Evolutionary conservation across 2,329 filamentous ascomycete species (phyloP).

Genomic region (Pyrenophora teres): DNA sequence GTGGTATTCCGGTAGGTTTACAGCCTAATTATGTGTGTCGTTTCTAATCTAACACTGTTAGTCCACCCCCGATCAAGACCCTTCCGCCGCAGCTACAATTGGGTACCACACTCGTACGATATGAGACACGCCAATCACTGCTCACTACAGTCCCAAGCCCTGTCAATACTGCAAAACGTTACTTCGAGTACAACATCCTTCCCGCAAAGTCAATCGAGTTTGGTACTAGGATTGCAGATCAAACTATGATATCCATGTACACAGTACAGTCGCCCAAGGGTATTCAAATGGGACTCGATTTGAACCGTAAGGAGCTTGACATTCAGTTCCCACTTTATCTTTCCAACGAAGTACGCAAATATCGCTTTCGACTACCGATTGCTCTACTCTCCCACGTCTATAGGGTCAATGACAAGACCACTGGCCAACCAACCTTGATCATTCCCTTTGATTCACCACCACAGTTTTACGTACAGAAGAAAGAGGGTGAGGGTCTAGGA

Average conservation of each 20-base stretch:
- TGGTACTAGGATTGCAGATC: constrained; percentile 61
- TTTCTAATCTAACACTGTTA: constrained; percentile 6
- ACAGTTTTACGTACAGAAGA: constrained; percentile 49
- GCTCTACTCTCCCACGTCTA: constrained; percentile 51
- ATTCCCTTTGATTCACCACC: constrained; percentile 49
- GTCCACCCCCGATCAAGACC: constrained; percentile 15
- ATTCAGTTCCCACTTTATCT: constrained; percentile 51
- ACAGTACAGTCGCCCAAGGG: constrained; percentile 40
- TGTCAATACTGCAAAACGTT: constrained; percentile 23
- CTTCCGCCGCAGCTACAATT: constrained; percentile 19
- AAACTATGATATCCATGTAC: constrained; percentile 65
- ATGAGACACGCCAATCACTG: constrained; percentile 4
- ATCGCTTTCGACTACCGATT: constrained; percentile 54
- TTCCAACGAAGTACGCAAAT: constrained; percentile 26
- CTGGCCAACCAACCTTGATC: constrained; percentile 23
- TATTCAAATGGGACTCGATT: constrained; percentile 49
- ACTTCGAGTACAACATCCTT: constrained; percentile 34
- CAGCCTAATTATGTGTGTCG: neutral
- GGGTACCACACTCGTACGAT: constrained; percentile 2
- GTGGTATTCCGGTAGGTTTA: constrained; percentile 32
- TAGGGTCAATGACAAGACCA: constrained; percentile 18
- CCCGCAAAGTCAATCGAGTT: constrained; percentile 60
- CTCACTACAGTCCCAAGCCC: constrained; percentile 27
- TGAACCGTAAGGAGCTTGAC: constrained; percentile 51
- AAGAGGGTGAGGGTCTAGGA: constrained; percentile 15